Base-by-base conservation (phyloP, 2,329 filamentous ascomycete species). In the Didymella sp. region DNA sequence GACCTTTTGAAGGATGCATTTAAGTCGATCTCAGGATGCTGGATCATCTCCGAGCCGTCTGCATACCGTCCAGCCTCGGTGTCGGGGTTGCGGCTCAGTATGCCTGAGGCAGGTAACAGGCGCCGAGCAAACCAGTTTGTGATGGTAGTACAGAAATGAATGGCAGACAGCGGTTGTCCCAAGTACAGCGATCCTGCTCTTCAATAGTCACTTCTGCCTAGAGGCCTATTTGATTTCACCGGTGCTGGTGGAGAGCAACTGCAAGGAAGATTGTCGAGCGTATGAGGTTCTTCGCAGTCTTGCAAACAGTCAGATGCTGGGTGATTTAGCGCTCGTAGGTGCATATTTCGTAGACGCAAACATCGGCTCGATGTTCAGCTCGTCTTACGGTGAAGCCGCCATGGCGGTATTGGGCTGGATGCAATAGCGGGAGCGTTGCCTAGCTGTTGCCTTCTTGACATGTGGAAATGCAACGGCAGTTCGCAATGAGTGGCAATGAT, bases 161-260 rank as follows among this genome's bases (percentile, higher is more conserved):
- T 45, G 44, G 37, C 17, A 25, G 4, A 19, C 4, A 44, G 25
- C 17, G 24, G n/a, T 4, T 28, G 28, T 37, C 3, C 27, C 37
- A 48, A 15, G 6, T n/a, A 22, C 30, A 6, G 43, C 21, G 30
- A 35, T 56, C 61, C 58, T 63, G 51, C 62, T 67, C 56, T 60
- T 61, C 45, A 43, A 48, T 40, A 31, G 41, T 38, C 41, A 62
- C 53, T 70, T 72, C 68, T 73, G 72, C 71, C 72, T 75, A 63
- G 68, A 63, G 51, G 42, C 35, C n/a, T 51, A 35, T 52, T 45
- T n/a, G 56, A 60, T 28, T 47, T 70, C 64, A 74, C 73, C 72
- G 73, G 72, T 73, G 54, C 65, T 62, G 42, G 71, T 71, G 72
- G 72, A 66, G 60, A 35, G 43, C 41, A 30, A n/a, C 17, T 57